Base-by-base conservation (phyloP, 352 stramenopile genomes). In the Pythium insidiosum region DNA sequence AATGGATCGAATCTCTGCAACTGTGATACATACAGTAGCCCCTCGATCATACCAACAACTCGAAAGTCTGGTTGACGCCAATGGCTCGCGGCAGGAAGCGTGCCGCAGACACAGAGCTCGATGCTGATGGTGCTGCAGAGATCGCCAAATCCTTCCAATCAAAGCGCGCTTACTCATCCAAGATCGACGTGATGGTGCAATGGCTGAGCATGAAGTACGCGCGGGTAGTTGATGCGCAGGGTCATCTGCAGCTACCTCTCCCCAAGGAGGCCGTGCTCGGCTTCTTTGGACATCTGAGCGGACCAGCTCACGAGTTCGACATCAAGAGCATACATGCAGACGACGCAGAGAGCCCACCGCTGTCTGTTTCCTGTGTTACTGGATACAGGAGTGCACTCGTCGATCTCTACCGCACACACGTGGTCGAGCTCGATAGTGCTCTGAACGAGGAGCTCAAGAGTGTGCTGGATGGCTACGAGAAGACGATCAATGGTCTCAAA, bases 311-410 rank as follows among this genome's bases (percentile, higher is more conserved):
- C 19, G 34, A 38, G 6, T 51, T 24, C 16, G 44, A 51, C 19
- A 30, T 9, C 4, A 24, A 44, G 22, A 28, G 38, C 34, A 30
- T 38, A 1, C 44, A 43, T n/a, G 44, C 22, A 11, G 44, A 51
- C 36, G 24, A 37, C 9, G 35, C 19, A 2, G 2, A 22, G 12
- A 38, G 16, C 16, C 9, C 21, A 1, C 35, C 28, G 12, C 30
- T 54, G 23, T 47, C 47, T 1, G 15, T 38, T 7, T 47, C 38
- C 22, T 48, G 38, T 34, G 47, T 42, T 6, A 23, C 23, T 7
- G 47, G 30, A 9, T 54, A 54, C 23, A 7, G 33, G 2, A 54
- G 38, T 24, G 38, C 47, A 7, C 29, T 54, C 6, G 28, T 47
- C 1, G 47, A 47, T 26, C 11, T 38, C 6, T 47, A 54, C 35